Conservation (phyloP, 2,329 filamentous ascomycete genomes). For the Fusarium concolor region DNA sequence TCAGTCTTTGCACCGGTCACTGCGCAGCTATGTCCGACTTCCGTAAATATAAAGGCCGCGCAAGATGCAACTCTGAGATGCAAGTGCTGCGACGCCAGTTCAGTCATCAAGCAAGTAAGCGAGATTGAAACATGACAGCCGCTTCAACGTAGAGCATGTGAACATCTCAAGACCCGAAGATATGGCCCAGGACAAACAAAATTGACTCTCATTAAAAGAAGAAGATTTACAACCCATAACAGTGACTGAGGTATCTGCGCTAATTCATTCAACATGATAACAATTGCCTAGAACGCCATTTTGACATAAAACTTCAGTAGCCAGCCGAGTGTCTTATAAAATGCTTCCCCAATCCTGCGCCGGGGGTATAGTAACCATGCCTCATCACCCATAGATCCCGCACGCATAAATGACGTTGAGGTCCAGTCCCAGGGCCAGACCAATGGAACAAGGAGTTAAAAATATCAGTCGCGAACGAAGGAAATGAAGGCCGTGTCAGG, state of each 20-base stretch:
- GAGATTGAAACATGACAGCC: too few species aligned
- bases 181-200: not conserved
- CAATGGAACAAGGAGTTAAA: not conserved
- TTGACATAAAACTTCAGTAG: slow-evolving; percentile 12
- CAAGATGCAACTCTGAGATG: too few species aligned
- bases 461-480: accelerated
- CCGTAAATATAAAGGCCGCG: too few species aligned
- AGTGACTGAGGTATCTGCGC: slow-evolving; percentile 29
- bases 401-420: not conserved
- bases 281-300: slow-evolving; percentile 17
- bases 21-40: too few species aligned
- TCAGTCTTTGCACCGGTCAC: too few species aligned
- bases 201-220: not conserved
- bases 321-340: slow-evolving; percentile 21
- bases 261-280: slow-evolving; percentile 7
- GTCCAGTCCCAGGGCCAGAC: not conserved
- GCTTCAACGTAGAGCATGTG: too few species aligned
- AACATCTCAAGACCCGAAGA: too few species aligned
- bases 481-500: not conserved
- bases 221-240: not conserved
- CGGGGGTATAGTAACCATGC: slow-evolving; percentile 29
- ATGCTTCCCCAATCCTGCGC: slow-evolving; percentile 19
- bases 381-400: slow-evolving; percentile 13
- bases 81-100: too few species aligned
- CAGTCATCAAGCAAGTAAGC: too few species aligned